These are phyloP conservation scores for Phytophthora pinifolia DNA, from an alignment of 352 stramenopile genomes.

Conservation along the genomic window DNA sequence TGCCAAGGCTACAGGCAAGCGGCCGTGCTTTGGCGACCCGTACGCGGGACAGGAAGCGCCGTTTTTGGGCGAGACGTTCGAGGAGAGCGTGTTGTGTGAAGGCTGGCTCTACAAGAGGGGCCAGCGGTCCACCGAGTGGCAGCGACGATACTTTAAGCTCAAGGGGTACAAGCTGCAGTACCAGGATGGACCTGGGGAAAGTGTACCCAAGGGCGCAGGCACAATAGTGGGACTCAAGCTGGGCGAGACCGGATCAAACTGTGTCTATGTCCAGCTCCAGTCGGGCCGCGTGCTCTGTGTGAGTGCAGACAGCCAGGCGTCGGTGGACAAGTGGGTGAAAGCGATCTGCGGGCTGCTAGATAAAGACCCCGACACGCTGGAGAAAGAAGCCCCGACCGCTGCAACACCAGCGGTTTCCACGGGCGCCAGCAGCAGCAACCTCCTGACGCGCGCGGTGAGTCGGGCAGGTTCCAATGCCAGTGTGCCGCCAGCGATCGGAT, in stretches of 20 bases:
- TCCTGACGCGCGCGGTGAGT: constrained; percentile 33
- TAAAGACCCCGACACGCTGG: constrained; percentile 35
- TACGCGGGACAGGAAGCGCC: constrained; percentile 57
- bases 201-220: constrained; percentile 53
- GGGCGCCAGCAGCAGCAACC: constrained; percentile 22
- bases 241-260: constrained; percentile 42
- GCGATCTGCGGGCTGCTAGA: constrained; percentile 59
- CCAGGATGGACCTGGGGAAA: constrained; percentile 59
- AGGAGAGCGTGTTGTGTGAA: constrained; percentile 57
- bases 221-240: constrained; percentile 64
- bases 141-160: constrained; percentile 79
- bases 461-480: constrained; percentile 30
- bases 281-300: constrained; percentile 64
- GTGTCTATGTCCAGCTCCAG: constrained; percentile 69
- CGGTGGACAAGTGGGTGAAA: constrained; percentile 63
- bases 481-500: constrained; percentile 11
- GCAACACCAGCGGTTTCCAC: constrained; percentile 1
- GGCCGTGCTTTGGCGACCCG: constrained; percentile 65
- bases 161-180: constrained; percentile 62
- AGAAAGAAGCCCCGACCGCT: constrained; percentile 19
- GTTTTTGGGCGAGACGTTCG: constrained; percentile 60
- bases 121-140: constrained; percentile 58
- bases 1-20: constrained; percentile 43
- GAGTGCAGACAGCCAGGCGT: constrained; percentile 52
- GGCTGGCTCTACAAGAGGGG: constrained; percentile 77